phyloP scores from a whole-genome alignment of 768 basidiomycete species.

The Mrakia hoshinonis region DNA sequence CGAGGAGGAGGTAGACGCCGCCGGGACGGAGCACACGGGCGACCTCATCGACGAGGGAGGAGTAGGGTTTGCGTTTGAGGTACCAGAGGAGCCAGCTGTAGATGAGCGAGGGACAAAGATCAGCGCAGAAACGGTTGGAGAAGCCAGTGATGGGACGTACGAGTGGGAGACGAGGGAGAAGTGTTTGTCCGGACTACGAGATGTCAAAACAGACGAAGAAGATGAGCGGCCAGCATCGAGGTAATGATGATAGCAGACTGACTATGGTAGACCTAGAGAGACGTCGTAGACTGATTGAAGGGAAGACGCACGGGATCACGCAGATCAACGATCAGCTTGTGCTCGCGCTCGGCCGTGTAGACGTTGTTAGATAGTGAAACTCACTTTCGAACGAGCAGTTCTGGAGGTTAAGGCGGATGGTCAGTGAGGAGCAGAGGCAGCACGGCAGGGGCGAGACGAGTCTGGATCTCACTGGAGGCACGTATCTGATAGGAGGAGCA shows the following conservation, averaged over 20 bases:
- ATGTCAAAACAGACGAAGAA: background rate
- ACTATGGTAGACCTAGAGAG: background rate
- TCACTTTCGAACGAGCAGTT: background rate
- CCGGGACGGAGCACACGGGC: background rate
- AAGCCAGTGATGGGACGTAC: no score
- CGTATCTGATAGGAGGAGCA: background rate
- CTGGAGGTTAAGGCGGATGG: background rate
- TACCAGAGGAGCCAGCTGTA: background rate
- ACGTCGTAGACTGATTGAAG: background rate
- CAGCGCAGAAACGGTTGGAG: no score
- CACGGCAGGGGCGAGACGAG: background rate
- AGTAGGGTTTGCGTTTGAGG: background rate
- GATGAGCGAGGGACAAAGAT: no score
- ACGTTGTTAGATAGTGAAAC: background rate
- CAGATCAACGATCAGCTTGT: background rate
- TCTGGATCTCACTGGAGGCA: background rate
- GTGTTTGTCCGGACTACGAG: background rate
- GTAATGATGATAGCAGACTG: background rate
- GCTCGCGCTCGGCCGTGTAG: background rate
- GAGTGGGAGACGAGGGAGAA: constrained; percentile 1
- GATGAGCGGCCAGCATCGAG: background rate
- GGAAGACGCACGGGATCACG: no score
- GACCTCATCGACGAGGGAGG: background rate
- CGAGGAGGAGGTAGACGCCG: background rate
- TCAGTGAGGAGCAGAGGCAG: background rate